Conservation (phyloP, 140 eudicot genomes). For the Senecio squalidus region DNA sequence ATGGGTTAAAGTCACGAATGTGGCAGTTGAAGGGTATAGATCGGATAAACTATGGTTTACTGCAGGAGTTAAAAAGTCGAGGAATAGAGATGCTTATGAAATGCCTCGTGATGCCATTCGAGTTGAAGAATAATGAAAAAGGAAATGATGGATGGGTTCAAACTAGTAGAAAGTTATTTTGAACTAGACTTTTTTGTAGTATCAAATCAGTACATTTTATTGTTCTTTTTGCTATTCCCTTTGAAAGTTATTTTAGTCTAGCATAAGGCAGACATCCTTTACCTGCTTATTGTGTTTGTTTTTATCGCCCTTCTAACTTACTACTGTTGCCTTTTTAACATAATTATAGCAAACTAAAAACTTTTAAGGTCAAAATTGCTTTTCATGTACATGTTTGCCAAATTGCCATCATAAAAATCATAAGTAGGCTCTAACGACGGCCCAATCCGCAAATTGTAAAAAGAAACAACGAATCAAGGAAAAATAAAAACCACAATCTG, state of each 20-base stretch:
- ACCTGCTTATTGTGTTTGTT: too few relatives aligned
- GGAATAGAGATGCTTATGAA: constrained; percentile 50
- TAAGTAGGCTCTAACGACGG: too few relatives aligned
- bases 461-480: too few relatives aligned
- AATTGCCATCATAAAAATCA: too few relatives aligned
- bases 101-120: constrained; percentile 40
- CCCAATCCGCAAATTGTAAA: too few relatives aligned
- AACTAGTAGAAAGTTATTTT: neutral
- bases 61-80: constrained; percentile 54
- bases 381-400: too few relatives aligned
- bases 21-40: constrained; percentile 49
- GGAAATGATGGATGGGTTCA: neutral
- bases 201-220: neutral
- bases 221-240: neutral
- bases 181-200: constrained; percentile 4
- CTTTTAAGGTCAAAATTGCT: too few relatives aligned
- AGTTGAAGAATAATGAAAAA: constrained; percentile 37
- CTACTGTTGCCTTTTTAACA: too few relatives aligned
- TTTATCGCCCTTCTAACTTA: too few relatives aligned
- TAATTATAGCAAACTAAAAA: too few relatives aligned
- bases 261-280: too few relatives aligned
- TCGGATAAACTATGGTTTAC: constrained; percentile 64
- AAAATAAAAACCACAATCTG: too few relatives aligned
- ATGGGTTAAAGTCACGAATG: constrained; percentile 57
- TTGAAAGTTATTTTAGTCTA: neutral